Evolutionary conservation across 2,329 filamentous ascomycete genomes (phyloP).

Genomic region (Fusarium penzigii): DNA sequence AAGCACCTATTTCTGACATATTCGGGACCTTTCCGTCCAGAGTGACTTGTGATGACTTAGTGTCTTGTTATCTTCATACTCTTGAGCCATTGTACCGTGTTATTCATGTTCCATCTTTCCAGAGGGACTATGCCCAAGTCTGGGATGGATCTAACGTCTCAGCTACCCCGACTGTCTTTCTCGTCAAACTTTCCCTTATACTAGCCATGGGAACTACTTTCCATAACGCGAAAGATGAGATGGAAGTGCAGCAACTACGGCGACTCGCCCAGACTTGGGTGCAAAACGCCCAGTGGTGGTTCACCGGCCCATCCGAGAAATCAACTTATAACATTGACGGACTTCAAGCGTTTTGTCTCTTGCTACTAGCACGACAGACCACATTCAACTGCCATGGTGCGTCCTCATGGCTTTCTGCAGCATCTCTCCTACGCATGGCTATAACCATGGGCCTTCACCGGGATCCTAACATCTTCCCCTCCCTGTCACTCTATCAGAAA

Average conservation of each 20-base stretch:
- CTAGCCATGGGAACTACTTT: conserved; percentile 28
- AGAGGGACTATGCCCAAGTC: conserved; percentile 22
- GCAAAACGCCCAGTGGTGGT: conserved; percentile 30
- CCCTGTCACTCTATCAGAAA: conserved; percentile 18
- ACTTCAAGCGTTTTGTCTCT: conserved; percentile 25
- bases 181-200: conserved; percentile 24
- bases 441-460: conserved; percentile 30
- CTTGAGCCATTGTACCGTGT: conserved; percentile 29
- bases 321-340: conserved; percentile 27
- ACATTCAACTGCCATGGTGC: conserved; percentile 29
- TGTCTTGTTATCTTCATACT: conserved; percentile 26
- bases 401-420: conserved; percentile 28
- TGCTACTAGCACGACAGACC: conserved; percentile 25
- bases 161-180: conserved; percentile 13
- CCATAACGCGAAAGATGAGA: conserved; percentile 12
- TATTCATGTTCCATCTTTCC: conserved; percentile 25
- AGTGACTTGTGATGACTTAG: conserved; percentile 20
- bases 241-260: conserved; percentile 12
- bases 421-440: conserved; percentile 25
- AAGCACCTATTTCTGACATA: conserved; percentile 21
- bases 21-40: conserved; percentile 18
- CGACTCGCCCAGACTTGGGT: conserved; percentile 26
- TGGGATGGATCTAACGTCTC: conserved; percentile 14
- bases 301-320: conserved; percentile 27
- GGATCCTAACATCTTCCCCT: conserved; percentile 21